Conservation (phyloP, 371 early-diverging fungal genomes). For the Chytridiales sp. region DNA sequence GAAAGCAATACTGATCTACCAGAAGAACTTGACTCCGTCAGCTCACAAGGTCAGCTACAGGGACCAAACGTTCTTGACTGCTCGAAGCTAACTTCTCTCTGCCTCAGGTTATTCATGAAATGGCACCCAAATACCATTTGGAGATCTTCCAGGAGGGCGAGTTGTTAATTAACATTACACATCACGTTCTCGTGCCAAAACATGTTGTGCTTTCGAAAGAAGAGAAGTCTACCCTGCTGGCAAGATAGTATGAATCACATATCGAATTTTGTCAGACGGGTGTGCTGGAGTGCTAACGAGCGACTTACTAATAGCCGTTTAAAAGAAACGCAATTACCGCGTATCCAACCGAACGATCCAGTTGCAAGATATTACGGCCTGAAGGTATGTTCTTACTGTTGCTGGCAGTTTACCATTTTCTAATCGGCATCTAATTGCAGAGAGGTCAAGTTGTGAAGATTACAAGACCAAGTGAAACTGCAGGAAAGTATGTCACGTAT, state of each 20-base stretch:
- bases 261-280: neutral
- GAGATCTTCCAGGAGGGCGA: slow-evolving; percentile 96
- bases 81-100: neutral
- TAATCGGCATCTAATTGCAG: slow-evolving; percentile 62
- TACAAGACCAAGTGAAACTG: slow-evolving; percentile 93
- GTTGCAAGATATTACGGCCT: slow-evolving; percentile 98
- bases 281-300: neutral
- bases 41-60: slow-evolving; percentile 70
- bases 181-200: slow-evolving; percentile 95
- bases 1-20: slow-evolving; percentile 83
- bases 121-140: slow-evolving; percentile 74
- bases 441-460: slow-evolving; percentile 98
- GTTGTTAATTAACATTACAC: slow-evolving; percentile 97
- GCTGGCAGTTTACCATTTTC: too few species aligned
- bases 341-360: slow-evolving; percentile 91
- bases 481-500: slow-evolving; percentile 76
- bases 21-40: slow-evolving; percentile 81
- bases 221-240: slow-evolving; percentile 89
- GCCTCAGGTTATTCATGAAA: slow-evolving; percentile 60
- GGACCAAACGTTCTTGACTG: slow-evolving; percentile 11
- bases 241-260: slow-evolving; percentile 76
- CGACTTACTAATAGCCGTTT: slow-evolving; percentile 63
- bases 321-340: slow-evolving; percentile 94
- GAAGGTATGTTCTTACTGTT: slow-evolving; percentile 34
- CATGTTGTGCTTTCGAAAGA: slow-evolving; percentile 89